Conservation (phyloP, 2,329 filamentous ascomycete genomes). For the Colletotrichum coccodes region DNA sequence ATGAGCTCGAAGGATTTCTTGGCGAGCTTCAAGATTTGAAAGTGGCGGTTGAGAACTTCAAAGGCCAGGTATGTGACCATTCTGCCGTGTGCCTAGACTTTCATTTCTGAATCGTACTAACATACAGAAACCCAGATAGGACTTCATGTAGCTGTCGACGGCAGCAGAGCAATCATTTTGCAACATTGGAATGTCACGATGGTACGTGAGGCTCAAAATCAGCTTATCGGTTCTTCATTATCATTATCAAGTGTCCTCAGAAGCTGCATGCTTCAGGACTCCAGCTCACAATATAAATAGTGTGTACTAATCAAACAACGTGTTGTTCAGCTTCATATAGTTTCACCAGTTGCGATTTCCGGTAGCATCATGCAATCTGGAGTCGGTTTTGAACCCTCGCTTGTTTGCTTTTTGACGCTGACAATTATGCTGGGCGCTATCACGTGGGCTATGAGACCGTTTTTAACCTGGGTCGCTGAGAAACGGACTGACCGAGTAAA, state of each 20-base stretch:
- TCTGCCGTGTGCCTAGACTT: neutral
- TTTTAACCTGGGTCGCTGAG: neutral
- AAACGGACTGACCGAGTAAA: too few species aligned
- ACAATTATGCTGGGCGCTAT: neutral
- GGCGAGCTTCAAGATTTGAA: neutral
- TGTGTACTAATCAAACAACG: too few species aligned
- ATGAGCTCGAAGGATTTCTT: neutral
- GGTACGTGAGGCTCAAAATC: neutral
- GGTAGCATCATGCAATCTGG: neutral
- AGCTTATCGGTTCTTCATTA: too few species aligned
- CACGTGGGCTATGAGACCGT: neutral
- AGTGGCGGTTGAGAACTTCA: neutral
- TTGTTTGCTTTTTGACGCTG: neutral
- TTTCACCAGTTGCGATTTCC: neutral
- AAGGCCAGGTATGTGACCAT: neutral
- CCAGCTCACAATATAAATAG: too few species aligned
- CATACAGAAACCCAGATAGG: neutral
- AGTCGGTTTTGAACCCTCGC: neutral
- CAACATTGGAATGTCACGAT: slow-evolving; percentile 8
- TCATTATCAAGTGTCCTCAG: too few species aligned
- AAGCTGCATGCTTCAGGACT: too few species aligned
- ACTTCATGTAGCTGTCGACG: neutral
- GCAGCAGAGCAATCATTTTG: neutral
- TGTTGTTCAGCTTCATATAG: neutral
- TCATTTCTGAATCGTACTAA: neutral